Conservation (phyloP, 352 stramenopile genomes). For the Pythium phragmiticola region DNA sequence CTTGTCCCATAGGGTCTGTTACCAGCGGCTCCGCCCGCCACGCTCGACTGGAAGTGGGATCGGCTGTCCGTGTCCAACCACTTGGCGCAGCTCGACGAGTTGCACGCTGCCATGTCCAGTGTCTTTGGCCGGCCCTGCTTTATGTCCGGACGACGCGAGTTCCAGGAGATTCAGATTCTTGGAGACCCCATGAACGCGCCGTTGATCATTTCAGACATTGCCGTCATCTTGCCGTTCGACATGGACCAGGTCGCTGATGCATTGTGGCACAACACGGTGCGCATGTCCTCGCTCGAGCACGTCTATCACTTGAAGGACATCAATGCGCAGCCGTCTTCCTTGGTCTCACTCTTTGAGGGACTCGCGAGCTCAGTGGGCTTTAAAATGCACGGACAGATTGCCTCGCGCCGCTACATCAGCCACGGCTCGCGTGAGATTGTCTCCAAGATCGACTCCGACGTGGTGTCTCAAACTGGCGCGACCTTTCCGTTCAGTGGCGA, state of each 20-base stretch:
- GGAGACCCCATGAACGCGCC: neutral
- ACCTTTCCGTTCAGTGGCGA: constrained; percentile 2
- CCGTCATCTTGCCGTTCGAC: constrained; percentile 6
- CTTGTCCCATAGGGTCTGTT: neutral
- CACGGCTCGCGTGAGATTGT: neutral
- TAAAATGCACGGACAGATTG: constrained; percentile 19
- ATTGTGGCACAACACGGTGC: constrained; percentile 11
- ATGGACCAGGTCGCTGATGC: constrained; percentile 8
- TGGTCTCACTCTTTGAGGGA: constrained; percentile 8
- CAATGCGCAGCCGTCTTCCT: neutral
- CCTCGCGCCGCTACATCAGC: neutral
- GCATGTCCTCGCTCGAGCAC: constrained; percentile 12
- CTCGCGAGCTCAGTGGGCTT: neutral
- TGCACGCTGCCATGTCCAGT: neutral
- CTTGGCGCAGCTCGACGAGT: neutral
- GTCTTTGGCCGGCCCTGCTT: neutral
- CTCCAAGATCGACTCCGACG: constrained; percentile 11
- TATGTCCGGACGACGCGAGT: neutral
- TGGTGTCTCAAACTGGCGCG: neutral
- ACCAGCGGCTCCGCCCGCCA: neutral
- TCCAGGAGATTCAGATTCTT: constrained; percentile 8
- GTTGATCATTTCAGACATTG: neutral
- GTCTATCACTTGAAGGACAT: constrained; percentile 13
- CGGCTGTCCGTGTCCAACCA: neutral
- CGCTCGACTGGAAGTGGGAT: neutral